Conservation (phyloP, 768 basidiomycete species). For the Lanmaoa pseudosensibilis region DNA sequence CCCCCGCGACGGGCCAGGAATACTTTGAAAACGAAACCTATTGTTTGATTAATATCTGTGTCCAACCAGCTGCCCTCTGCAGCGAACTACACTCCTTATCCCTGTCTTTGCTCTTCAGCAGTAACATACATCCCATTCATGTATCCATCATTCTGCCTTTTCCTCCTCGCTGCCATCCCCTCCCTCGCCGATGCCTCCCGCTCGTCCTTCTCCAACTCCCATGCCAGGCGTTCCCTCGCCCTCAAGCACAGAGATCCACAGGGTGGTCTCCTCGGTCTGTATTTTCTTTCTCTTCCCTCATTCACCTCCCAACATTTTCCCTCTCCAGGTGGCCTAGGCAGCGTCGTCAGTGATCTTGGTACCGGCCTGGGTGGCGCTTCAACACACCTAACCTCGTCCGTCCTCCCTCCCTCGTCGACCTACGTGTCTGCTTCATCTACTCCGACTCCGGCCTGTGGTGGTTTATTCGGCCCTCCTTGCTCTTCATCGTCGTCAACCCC, state of each 20-base stretch:
- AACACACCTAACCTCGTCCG: slow-evolving; percentile 12
- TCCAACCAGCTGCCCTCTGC: slow-evolving; percentile 7
- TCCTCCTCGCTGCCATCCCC: slow-evolving; percentile 30
- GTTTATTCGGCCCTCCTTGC: slow-evolving; percentile 22
- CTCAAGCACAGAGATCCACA: slow-evolving; percentile 25
- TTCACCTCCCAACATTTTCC: background rate
- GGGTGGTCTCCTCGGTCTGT: slow-evolving; percentile 19
- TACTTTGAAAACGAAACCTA: background rate
- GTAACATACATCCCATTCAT: slow-evolving; percentile 30
- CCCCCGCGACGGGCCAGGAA: slow-evolving; percentile 17
- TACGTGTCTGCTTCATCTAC: slow-evolving; percentile 1
- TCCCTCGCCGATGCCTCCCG: slow-evolving; percentile 37
- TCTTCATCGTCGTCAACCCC: background rate
- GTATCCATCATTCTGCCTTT: slow-evolving; percentile 20
- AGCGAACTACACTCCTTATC: slow-evolving; percentile 43
- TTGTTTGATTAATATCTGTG: background rate
- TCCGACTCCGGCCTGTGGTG: slow-evolving; percentile 17
- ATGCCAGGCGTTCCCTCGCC: slow-evolving; percentile 35
- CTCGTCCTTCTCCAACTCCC: slow-evolving; percentile 38
- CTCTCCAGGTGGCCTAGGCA: slow-evolving; percentile 12
- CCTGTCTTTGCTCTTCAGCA: slow-evolving; percentile 32
- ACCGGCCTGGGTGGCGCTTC: background rate
- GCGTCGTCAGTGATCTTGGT: background rate
- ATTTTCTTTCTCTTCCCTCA: background rate
- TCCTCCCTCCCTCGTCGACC: slow-evolving; percentile 10